These are phyloP conservation scores for Eucalyptus regnans DNA, from an alignment of 345 rosid genomes.

Conservation along the genomic window DNA sequence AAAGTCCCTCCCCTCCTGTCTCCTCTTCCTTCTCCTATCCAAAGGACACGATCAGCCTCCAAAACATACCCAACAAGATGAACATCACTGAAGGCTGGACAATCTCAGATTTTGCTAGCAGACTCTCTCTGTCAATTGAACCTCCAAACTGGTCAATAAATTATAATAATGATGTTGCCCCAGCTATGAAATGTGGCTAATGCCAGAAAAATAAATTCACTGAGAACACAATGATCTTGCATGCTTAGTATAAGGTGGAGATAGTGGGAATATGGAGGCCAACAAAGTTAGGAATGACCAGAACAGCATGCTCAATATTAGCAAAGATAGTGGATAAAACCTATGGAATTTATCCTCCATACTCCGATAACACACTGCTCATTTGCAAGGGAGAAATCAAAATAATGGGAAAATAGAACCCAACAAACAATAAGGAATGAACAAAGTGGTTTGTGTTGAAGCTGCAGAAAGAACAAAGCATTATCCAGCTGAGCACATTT, in stretches of 20 bases:
- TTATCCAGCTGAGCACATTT: neutral
- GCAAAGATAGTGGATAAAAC: neutral
- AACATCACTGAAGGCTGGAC: neutral
- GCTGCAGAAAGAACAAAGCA: neutral
- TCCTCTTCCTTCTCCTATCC: neutral
- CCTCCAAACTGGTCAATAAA: neutral
- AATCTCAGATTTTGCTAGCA: neutral
- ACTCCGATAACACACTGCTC: neutral
- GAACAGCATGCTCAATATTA: neutral
- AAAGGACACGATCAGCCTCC: neutral
- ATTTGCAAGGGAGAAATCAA: neutral
- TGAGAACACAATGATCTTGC: neutral
- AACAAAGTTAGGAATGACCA: neutral
- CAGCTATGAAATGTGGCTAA: neutral
- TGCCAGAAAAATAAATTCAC: neutral
- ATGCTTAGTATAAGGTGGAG: neutral
- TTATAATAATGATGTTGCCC: neutral
- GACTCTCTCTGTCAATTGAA: neutral
- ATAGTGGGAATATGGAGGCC: neutral
- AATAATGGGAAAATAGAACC: neutral
- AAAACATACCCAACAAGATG: neutral
- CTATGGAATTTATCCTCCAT: neutral
- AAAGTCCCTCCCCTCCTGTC: neutral
- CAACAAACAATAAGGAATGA: neutral
- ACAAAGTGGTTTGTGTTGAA: neutral